phyloP scores from a whole-genome alignment of 306 rosid species.

The Casuarina glauca region DNA sequence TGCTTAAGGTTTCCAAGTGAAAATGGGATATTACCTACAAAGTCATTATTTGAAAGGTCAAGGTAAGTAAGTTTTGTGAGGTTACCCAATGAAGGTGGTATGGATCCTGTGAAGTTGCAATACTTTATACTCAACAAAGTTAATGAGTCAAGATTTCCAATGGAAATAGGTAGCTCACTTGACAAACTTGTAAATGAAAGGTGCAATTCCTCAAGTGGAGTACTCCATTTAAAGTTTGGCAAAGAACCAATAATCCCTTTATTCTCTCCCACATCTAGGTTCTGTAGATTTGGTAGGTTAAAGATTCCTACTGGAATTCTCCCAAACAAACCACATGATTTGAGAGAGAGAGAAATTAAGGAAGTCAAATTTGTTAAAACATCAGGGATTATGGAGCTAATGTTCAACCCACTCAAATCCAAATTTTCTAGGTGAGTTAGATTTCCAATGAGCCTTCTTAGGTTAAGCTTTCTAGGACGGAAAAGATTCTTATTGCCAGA shows the following conservation, averaged over 20 bases:
- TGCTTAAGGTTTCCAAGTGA: neutral
- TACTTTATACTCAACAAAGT: neutral
- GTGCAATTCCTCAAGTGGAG: too few relatives aligned
- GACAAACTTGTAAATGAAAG: too few relatives aligned
- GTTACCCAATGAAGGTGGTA: too few relatives aligned
- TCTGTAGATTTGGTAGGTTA: neutral
- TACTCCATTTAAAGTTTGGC: too few relatives aligned
- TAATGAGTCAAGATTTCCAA: neutral
- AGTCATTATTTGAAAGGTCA: too few relatives aligned
- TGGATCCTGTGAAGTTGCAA: too few relatives aligned
- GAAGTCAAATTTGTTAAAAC: neutral
- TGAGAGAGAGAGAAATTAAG: neutral
- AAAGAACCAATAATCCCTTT: neutral
- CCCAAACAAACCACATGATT: neutral
- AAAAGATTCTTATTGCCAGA: neutral
- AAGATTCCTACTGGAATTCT: neutral
- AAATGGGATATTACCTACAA: too few relatives aligned
- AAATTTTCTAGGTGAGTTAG: neutral
- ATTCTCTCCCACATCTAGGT: neutral
- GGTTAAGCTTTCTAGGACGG: neutral
- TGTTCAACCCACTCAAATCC: neutral
- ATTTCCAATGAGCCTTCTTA: neutral
- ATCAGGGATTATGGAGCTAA: neutral
- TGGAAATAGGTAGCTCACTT: neutral
- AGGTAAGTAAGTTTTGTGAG: too few relatives aligned